Conservation (phyloP, 192 early-diverging fungal species). For the Coemansia asiatica region DNA sequence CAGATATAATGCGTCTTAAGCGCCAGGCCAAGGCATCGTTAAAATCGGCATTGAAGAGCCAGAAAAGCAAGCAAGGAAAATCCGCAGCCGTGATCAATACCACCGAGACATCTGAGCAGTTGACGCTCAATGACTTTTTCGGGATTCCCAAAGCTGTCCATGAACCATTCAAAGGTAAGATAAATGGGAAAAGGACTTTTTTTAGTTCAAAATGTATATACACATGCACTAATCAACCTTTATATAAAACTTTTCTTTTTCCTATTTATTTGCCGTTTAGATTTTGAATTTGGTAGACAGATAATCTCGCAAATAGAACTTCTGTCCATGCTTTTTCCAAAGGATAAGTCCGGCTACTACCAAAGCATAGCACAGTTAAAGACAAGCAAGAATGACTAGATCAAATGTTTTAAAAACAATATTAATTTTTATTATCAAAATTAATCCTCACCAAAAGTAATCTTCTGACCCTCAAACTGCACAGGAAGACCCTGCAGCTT, state of each 20-base stretch:
- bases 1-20: conserved; percentile 8
- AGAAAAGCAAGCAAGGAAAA: neutral
- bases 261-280: neutral
- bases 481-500: conserved; percentile 54
- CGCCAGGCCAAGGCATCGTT: conserved; percentile 13
- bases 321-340: conserved; percentile 7
- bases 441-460: conserved; percentile 59
- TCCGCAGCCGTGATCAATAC: neutral
- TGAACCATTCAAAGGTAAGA: conserved; percentile 15
- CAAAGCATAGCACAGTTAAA: neutral
- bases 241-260: neutral
- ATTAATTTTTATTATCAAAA: neutral
- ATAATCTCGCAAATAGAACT: conserved; percentile 2
- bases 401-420: neutral
- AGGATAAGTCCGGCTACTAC: conserved; percentile 7
- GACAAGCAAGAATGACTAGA: neutral
- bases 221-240: neutral
- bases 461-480: conserved; percentile 68
- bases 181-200: neutral
- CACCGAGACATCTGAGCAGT: neutral
- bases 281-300: conserved; percentile 7
- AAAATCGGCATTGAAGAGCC: conserved; percentile 1
- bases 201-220: neutral
- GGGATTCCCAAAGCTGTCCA: conserved; percentile 5
- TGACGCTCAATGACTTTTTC: conserved; percentile 17